A percentile compares a stretch with the other conserved stretches of the same genome.
Conservation (phyloP, 352 stramenopile genomes). For the Phytophthora sp. region DNA sequence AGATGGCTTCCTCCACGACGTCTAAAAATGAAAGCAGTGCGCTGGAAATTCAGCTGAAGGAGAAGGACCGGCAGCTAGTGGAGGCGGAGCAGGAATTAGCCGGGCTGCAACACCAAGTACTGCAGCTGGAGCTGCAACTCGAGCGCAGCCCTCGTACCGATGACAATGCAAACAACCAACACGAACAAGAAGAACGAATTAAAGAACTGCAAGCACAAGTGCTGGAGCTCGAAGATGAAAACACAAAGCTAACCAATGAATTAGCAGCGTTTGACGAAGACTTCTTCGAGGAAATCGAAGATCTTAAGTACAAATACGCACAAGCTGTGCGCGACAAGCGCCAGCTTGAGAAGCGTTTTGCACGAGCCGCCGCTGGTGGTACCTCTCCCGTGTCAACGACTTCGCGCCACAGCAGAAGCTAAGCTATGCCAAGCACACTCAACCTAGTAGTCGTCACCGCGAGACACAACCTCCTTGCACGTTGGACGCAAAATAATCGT, state of each 20-base stretch:
- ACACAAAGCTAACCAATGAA: constrained; percentile 74
- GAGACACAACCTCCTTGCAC: constrained; percentile 98
- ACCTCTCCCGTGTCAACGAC: constrained; percentile 13
- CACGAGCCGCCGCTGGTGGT: constrained; percentile 1
- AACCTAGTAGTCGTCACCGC: constrained; percentile 97
- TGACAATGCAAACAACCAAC: constrained; percentile 1
- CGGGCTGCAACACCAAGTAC: constrained; percentile 22
- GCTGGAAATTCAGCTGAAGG: constrained; percentile 29
- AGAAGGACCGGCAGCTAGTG: constrained; percentile 28
- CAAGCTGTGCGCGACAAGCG: constrained; percentile 86
- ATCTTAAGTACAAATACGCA: constrained; percentile 95
- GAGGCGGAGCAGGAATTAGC: constrained; percentile 21
- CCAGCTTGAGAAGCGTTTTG: constrained; percentile 50
- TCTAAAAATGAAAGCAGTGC: constrained; percentile 15
- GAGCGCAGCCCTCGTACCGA: constrained; percentile 10
- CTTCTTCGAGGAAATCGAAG: constrained; percentile 97
- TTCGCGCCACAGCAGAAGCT: constrained; percentile 21
- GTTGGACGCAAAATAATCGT: constrained; percentile 97
- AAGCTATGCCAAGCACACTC: too few relatives aligned
- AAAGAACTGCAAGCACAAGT: constrained; percentile 50
- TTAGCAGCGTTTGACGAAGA: constrained; percentile 93
- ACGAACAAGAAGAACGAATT: constrained; percentile 23
- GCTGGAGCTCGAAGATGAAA: constrained; percentile 68
- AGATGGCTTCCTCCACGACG: constrained; percentile 31
- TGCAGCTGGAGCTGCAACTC: constrained; percentile 27